Base-by-base conservation (phyloP, 2,329 filamentous ascomycete genomes). In the Pseudopyrenochaeta lycopersici region DNA sequence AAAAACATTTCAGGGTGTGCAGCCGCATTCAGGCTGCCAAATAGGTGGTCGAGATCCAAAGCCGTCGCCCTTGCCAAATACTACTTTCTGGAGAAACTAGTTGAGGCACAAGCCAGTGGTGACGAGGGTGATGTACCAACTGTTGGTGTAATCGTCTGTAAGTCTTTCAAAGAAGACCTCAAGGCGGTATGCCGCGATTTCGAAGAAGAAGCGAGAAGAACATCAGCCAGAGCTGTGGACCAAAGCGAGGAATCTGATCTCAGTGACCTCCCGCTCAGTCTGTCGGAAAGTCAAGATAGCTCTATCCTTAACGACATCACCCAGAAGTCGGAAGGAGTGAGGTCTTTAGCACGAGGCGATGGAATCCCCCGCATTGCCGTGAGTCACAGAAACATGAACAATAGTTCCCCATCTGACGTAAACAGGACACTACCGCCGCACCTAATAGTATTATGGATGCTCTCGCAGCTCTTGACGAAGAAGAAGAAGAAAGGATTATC, bases 21-120 rank as follows among this genome's bases (percentile, higher is more conserved):
- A 4, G 4, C 31, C 2, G 50, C 50, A 4, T 53, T 53, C 17
- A 21, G 23, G 5, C 17, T 43, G 11, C 29, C 35, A 5, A 17
- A 32, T 10, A 40, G 32, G 11, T 48, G 23, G 31, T 38, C 50
- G 1, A 43, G 38, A 10, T 12, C 32, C 15, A 47, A 44, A 15
- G 2, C 44, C 9, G 21, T 32, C 1, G 50, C 50, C 12, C 39
- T 53, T 4, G 50, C 44, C 2, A 47, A 47, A 15, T 53, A 48
- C 17, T 53, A 48, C 39, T 48, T 53, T 23, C 18, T 53, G 11
- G 36, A 32, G 14, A 48, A 20, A 10, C 23, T 53, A 3, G 50
- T 18, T 3, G 39, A 47, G 14, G 4, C 2, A 9, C n/a, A 27
- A 2, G 17, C 7, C n/a, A 17, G 33, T 15, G 7, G 23, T 9